phyloP scores from a whole-genome alignment of 169 alveolate genomes.

The Plasmodium gonderi region DNA sequence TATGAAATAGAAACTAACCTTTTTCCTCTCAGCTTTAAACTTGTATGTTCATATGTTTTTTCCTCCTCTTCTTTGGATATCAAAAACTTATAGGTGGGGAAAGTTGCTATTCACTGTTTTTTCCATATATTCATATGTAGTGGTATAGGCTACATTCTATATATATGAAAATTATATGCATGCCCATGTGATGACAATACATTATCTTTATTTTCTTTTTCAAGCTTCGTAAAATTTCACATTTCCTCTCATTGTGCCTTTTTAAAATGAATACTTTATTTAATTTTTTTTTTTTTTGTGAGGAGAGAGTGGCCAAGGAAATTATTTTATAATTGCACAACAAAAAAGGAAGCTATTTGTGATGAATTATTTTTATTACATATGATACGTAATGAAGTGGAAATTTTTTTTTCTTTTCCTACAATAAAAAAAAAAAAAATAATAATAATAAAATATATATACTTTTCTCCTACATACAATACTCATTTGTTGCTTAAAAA shows the following conservation, averaged over 20 bases:
- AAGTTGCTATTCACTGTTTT: neutral
- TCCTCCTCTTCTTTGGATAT: neutral
- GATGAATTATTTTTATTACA: neutral
- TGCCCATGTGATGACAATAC: neutral
- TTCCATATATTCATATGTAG: too few species aligned
- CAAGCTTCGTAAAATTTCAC: neutral
- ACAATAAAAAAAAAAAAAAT: neutral
- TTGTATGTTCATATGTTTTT: neutral
- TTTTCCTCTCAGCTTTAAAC: neutral
- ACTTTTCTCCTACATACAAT: neutral
- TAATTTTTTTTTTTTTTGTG: neutral
- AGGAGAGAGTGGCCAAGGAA: too few species aligned
- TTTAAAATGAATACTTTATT: neutral
- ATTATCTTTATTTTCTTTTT: neutral
- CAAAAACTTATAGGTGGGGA: neutral
- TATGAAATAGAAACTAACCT: neutral
- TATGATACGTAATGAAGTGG: neutral
- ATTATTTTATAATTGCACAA: neutral
- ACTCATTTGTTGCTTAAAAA: neutral
- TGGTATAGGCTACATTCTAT: too few species aligned
- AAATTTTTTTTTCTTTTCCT: neutral
- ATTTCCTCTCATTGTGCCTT: neutral
- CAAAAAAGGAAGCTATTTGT: neutral
- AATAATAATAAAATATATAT: neutral
- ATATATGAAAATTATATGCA: too few species aligned